Evolutionary conservation across 805 yeast genomes (phyloP).

Genomic region (Schwanniomyces occidentalis): DNA sequence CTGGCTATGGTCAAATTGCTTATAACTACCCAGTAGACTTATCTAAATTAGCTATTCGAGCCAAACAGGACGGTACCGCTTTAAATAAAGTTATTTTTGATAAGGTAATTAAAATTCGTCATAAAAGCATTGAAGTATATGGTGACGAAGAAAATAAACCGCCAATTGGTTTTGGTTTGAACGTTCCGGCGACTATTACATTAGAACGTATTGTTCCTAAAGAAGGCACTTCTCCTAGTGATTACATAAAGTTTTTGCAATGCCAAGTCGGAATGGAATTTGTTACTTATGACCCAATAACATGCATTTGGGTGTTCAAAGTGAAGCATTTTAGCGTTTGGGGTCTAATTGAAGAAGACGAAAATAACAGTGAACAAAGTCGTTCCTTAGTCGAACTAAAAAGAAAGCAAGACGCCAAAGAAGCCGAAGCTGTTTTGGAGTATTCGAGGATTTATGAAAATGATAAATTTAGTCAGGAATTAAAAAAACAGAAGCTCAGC

Average conservation of each 20-base stretch:
- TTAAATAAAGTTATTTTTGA: slow-evolving; percentile 45
- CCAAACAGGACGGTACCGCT: slow-evolving; percentile 29
- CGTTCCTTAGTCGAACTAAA: slow-evolving; percentile 37
- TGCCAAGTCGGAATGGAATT: slow-evolving; percentile 70
- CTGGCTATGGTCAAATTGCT: slow-evolving; percentile 66
- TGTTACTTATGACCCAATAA: slow-evolving; percentile 73
- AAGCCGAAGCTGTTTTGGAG: slow-evolving; percentile 38
- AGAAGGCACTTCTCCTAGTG: slow-evolving; percentile 42
- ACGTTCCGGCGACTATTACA: slow-evolving; percentile 75
- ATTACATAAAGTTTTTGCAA: slow-evolving; percentile 52
- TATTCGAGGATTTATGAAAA: slow-evolving; percentile 31
- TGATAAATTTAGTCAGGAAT: slow-evolving; percentile 29
- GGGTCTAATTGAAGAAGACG: slow-evolving; percentile 76
- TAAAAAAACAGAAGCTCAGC: slow-evolving; percentile 34
- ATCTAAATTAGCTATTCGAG: slow-evolving; percentile 47
- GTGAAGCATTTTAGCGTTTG: slow-evolving; percentile 93
- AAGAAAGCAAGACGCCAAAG: slow-evolving; percentile 38
- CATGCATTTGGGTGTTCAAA: slow-evolving; percentile 74
- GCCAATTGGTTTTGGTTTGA: slow-evolving; percentile 64
- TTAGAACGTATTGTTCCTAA: slow-evolving; percentile 61
- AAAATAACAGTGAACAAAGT: slow-evolving; percentile 15
- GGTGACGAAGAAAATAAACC: slow-evolving; percentile 57
- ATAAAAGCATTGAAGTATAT: slow-evolving; percentile 60
- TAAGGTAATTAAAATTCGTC: slow-evolving; percentile 39
- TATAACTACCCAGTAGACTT: slow-evolving; percentile 71